Evolutionary conservation across 129 eudicot genomes (phyloP), one percentile per base, ranked within the genome.

Genomic region (Lactuca saligna): DNA sequence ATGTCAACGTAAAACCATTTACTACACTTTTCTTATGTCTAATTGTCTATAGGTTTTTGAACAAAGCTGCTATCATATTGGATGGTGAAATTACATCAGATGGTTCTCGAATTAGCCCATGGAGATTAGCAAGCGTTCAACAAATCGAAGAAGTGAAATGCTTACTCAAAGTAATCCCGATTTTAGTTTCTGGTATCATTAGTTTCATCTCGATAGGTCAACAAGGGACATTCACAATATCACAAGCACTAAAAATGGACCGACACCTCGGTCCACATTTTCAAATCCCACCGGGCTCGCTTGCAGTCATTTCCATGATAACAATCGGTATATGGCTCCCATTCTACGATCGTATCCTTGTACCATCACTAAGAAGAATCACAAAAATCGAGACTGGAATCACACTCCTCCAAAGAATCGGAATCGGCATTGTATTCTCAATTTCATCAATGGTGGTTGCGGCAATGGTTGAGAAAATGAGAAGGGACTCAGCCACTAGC

Each of bases 201-300:
- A 85, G 96, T 68, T 87, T 87, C 72, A 81, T 78, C 0, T 78
- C 97, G 8, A 75, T 86, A 29, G 71, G 77, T 25, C 99, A 94
- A 70, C 96, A 87, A 75, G 81, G 85, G 17, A 94, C 97, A 55
- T 94, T 87, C 70, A 82, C 89, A 0, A 59, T 85, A 25, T 85
- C 91, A 16, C 99, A 94, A 78, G 97, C 99, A 69, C 16, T 75
- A 31, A 79, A 78, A 76, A 94, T 85, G 97, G 84, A 94, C 80
- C 83, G 97, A 14, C 95, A 87, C 41, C 39, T 94, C 0, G 88
- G 93, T 29, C 87, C 88, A 17, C 29, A 74, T 5, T 90, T 94
- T 64, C 66, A 89, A 64, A 78, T 94, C 66, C 99, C 99, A 0
- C 73, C 97, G 0, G 99, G 97, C 10, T 81, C 96, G 0, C 69